phyloP scores from a whole-genome alignment of 495 filamentous ascomycete genomes.

The Penicillium turbatum region DNA sequence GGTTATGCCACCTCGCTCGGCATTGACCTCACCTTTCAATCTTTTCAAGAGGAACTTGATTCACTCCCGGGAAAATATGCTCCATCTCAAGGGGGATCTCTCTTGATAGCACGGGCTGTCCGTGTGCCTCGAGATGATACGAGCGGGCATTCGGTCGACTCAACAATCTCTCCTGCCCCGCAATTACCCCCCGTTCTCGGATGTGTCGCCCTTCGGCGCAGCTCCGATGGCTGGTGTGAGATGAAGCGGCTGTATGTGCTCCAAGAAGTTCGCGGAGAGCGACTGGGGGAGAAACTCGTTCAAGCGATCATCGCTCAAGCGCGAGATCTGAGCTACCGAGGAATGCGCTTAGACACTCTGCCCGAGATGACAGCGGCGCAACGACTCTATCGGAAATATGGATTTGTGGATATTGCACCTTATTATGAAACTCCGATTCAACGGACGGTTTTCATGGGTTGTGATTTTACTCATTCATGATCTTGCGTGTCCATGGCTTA shows the following conservation, averaged over 20 bases:
- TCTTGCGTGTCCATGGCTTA: too few species aligned
- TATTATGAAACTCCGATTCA: conserved; percentile 57
- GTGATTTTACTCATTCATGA: conserved; percentile 19
- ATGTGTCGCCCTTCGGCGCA: conserved; percentile 41
- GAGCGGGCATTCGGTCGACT: background rate
- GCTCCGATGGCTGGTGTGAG: conserved; percentile 43
- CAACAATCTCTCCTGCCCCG: background rate
- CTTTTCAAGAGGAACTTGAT: conserved; percentile 49
- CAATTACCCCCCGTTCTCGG: conserved; percentile 33
- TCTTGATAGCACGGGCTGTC: conserved; percentile 43
- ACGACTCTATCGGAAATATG: conserved; percentile 44
- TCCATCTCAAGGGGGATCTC: conserved; percentile 34
- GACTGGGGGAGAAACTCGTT: conserved; percentile 46
- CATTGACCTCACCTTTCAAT: conserved; percentile 57
- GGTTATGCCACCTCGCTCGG: conserved; percentile 49
- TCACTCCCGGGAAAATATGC: conserved; percentile 53
- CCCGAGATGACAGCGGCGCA: conserved; percentile 51
- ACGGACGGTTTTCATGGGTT: conserved; percentile 41
- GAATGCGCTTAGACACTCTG: conserved; percentile 56
- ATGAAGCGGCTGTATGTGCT: conserved; percentile 57
- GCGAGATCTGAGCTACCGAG: conserved; percentile 45
- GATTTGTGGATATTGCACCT: conserved; percentile 49
- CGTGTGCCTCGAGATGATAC: background rate
- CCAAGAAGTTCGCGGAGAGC: conserved; percentile 42
- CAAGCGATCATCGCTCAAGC: conserved; percentile 42